Evolutionary conservation across 208 protist genomes (phyloP), one percentile per base, ranked within the genome.

Genomic region (Crithidia brevicula): DNA sequence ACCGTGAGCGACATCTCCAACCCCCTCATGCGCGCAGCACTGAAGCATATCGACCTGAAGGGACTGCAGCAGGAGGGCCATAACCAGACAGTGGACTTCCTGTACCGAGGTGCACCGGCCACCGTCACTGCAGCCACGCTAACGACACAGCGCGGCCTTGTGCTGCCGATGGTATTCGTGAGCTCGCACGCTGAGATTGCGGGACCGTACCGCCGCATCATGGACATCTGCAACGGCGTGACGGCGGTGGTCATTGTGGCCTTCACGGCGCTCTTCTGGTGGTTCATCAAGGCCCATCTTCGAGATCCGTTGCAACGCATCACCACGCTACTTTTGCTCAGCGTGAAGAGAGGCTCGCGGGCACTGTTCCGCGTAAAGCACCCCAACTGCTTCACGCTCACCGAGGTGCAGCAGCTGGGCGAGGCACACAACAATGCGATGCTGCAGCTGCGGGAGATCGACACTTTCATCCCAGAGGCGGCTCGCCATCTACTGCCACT

Each of bases 11-110:
- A 80, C 33, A 54, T 81, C 33, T 59, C n/a, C 25, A 57, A 81
- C 58, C 69, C 74, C 0, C 56, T 85, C 46, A 75, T 85, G 74
- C 46, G 64, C 7, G 62, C 59, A 11, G 79, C 74, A 9, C 47
- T 85, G n/a, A 59, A 47, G 64, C 67, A 77, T 47, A 25, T 85
- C 23, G 31, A 72, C 51, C 27, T 79, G 22, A 28, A 30, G 9
- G 49, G 11, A 11, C 46, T 77, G 30, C 50, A 54, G 23, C 16
- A 45, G 22, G 46, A 34, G 7, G 61, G 42, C 16, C 11, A 74
- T 46, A 34, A 31, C 33, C 36, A 34, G 18, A 60, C 31, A 7
- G 30, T 46, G 13, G 34, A 60, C 27, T 75, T 67, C 15, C 43
- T 22, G 22, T 58, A 40, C 45, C 27, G 58, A 0, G 52, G 30